Percentiles rank a stretch among this genome's conserved stretches.
phyloP scores from a whole-genome alignment of 2,329 filamentous ascomycete species.

The Fusarium luffae region DNA sequence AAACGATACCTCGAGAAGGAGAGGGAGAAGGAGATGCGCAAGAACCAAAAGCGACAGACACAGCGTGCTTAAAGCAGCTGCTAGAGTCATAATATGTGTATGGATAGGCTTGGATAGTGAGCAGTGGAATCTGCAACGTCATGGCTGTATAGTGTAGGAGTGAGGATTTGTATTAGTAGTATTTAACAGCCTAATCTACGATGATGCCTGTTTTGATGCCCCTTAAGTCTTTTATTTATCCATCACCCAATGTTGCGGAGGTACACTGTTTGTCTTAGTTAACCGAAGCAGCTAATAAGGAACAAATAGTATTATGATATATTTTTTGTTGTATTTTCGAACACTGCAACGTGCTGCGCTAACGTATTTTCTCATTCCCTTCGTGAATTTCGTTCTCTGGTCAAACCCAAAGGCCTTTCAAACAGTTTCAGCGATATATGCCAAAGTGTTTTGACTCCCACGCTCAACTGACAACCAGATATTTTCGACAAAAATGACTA shows the following conservation, averaged over 20 bases:
- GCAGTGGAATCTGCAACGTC: slow-evolving; percentile 10
- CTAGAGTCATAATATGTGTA: not conserved
- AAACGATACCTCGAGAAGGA: slow-evolving; percentile 87
- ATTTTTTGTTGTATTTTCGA: not conserved
- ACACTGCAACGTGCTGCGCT: not conserved
- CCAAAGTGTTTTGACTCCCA: not conserved
- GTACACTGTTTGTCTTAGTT: not conserved
- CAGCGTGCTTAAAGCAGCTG: slow-evolving; percentile 56
- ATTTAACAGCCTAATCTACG: slow-evolving; percentile 31
- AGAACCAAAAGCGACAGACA: slow-evolving; percentile 65
- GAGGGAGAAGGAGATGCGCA: slow-evolving; percentile 76
- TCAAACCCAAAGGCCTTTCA: not conserved
- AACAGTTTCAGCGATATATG: not conserved
- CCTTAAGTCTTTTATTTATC: not conserved
- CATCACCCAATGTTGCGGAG: not conserved
- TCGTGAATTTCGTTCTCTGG: not conserved
- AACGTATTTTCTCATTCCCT: not conserved
- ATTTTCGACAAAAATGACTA: slow-evolving; percentile 8
- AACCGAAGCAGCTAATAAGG: not conserved
- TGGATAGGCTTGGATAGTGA: not conserved
- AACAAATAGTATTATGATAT: not conserved
- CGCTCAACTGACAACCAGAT: not conserved
- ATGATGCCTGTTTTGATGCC: slow-evolving; percentile 9
- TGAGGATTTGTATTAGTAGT: slow-evolving; percentile 36
- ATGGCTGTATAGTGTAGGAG: slow-evolving; percentile 26